Conservation (phyloP, 352 stramenopile species). For the Phytopythium ostracodes region DNA sequence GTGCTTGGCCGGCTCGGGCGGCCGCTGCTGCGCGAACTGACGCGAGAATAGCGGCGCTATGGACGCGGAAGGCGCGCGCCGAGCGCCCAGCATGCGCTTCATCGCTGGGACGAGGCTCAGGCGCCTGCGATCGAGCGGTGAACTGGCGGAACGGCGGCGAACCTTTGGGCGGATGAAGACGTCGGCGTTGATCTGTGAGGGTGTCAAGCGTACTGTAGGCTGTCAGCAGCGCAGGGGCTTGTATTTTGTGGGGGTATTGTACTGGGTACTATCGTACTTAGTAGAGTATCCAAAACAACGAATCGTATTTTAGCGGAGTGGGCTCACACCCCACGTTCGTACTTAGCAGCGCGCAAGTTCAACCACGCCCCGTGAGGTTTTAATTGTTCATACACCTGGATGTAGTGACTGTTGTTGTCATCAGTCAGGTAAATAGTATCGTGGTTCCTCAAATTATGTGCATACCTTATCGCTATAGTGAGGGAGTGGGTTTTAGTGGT, state of each 20-base stretch:
- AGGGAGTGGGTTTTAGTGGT: neutral
- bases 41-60: neutral
- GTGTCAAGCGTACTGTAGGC: neutral
- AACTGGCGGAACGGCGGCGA: neutral
- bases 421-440: too few species aligned
- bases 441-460: too few species aligned
- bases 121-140: neutral
- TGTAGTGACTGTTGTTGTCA: neutral
- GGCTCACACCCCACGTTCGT: slow-evolving; percentile 7
- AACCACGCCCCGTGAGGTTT: neutral
- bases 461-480: too few species aligned
- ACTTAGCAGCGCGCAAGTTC: slow-evolving; percentile 5
- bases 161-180: neutral
- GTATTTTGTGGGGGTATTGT: neutral
- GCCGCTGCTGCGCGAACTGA: neutral
- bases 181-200: neutral
- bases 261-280: neutral
- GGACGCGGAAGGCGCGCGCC: neutral
- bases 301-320: slow-evolving; percentile 7
- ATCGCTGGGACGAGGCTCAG: neutral
- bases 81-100: neutral
- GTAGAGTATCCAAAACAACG: too few species aligned
- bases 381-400: neutral
- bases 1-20: neutral
- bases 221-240: neutral